These are phyloP conservation scores for Sambucus nigra DNA, from an alignment of 129 eudicot genomes.

Conservation along the genomic window DNA sequence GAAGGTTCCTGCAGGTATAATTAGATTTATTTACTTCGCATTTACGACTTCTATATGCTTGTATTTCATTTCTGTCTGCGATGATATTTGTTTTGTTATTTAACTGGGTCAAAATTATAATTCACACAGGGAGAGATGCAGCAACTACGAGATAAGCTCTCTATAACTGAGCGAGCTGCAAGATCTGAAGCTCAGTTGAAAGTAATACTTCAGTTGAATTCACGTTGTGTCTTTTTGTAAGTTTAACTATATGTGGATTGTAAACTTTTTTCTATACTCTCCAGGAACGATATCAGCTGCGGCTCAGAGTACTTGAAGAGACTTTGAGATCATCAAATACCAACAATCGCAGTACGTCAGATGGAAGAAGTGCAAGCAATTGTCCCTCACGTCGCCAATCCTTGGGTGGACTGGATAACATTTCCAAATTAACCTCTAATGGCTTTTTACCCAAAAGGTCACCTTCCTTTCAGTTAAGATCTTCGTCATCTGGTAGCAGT, in stretches of 20 bases:
- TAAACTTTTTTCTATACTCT: slow-evolving; percentile 1
- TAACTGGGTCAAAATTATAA: slow-evolving; percentile 13
- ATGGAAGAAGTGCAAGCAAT: slow-evolving; percentile 34
- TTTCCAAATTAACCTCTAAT: slow-evolving; percentile 37
- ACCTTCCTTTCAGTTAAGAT: slow-evolving; percentile 53
- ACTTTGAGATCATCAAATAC: slow-evolving; percentile 58
- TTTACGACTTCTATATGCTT: not conserved
- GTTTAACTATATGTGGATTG: not conserved
- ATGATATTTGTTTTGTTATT: slow-evolving; percentile 5
- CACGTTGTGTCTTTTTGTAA: not conserved
- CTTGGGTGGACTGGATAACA: slow-evolving; percentile 39
- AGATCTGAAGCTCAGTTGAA: slow-evolving; percentile 82
- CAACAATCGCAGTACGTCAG: slow-evolving; percentile 29
- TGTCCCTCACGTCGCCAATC: slow-evolving; percentile 44
- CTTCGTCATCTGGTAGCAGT: slow-evolving; percentile 58
- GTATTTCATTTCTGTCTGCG: not conserved
- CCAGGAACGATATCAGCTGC: slow-evolving; percentile 75
- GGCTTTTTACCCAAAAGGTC: slow-evolving; percentile 43
- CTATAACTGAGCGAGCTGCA: slow-evolving; percentile 74
- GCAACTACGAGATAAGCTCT: slow-evolving; percentile 71
- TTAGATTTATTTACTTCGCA: not conserved
- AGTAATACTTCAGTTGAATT: slow-evolving; percentile 23
- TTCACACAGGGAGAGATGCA: slow-evolving; percentile 78
- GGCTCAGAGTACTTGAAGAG: slow-evolving; percentile 80
- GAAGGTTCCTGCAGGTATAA: slow-evolving; percentile 81